A percentile compares a stretch with the other conserved stretches of the same genome.
Conservation (phyloP, 1,284 basidiomycete species). For the Sutorius eximius region DNA sequence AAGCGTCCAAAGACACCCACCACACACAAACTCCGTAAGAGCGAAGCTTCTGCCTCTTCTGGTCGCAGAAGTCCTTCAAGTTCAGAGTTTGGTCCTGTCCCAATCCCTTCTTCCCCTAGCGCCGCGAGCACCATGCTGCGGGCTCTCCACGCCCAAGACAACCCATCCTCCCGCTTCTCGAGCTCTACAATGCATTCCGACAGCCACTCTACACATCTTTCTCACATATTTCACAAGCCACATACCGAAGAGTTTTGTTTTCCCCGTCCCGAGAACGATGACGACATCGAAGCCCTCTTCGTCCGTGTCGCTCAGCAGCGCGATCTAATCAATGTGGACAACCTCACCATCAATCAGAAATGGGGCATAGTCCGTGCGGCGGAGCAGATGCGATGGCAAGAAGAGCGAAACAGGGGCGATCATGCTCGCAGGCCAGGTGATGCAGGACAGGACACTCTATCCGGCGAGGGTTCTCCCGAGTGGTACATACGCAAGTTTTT, state of each 20-base stretch:
- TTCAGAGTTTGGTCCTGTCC: constrained; percentile 48
- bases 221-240: constrained; percentile 54
- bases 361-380: constrained; percentile 91
- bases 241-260: constrained; percentile 67
- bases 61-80: constrained; percentile 43
- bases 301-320: constrained; percentile 70
- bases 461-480: constrained; percentile 70
- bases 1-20: constrained; percentile 39
- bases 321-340: constrained; percentile 59
- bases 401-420: constrained; percentile 61
- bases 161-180: constrained; percentile 61
- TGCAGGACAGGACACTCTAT: constrained; percentile 49
- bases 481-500: constrained; percentile 92
- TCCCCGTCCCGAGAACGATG: constrained; percentile 68
- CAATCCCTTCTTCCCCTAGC: constrained; percentile 38
- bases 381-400: constrained; percentile 78
- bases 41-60: constrained; percentile 51
- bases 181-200: constrained; percentile 50
- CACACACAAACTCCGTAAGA: constrained; percentile 48
- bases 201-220: constrained; percentile 55
- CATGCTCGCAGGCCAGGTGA: constrained; percentile 60
- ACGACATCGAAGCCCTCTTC: constrained; percentile 78
- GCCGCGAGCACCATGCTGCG: constrained; percentile 42
- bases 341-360: constrained; percentile 80
- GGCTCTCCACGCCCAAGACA: constrained; percentile 55